These are phyloP conservation scores for Cocos nucifera DNA, from an alignment of 176 grass and related monocot species.

Conservation along the genomic window DNA sequence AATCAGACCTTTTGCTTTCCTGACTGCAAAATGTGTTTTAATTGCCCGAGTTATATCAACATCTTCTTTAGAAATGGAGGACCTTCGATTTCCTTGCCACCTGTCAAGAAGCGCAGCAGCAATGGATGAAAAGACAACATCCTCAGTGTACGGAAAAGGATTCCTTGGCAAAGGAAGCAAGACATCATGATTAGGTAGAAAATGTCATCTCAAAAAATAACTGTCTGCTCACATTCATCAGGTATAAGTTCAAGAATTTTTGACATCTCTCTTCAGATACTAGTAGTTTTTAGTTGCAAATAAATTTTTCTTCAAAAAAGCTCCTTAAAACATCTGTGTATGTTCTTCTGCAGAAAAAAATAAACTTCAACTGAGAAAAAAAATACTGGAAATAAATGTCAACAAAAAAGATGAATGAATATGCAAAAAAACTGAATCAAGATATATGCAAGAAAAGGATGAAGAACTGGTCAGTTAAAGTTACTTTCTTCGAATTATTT, in stretches of 20 bases:
- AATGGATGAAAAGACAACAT: conserved; percentile 46
- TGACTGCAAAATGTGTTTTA: conserved; percentile 68
- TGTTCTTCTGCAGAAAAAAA: conserved; percentile 43
- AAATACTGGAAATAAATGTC: conserved; percentile 12
- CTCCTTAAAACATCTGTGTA: conserved; percentile 75
- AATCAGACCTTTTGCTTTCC: conserved; percentile 73
- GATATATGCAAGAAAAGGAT: conserved; percentile 81
- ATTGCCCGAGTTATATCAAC: conserved; percentile 62
- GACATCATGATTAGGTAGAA: not conserved
- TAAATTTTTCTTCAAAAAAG: conserved; percentile 73
- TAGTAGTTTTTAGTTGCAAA: conserved; percentile 59
- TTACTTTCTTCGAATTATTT: conserved; percentile 73
- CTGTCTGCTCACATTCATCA: conserved; percentile 57
- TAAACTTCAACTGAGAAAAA: not conserved
- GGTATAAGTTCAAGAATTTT: conserved; percentile 88
- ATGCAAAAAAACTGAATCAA: not conserved
- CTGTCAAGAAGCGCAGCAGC: conserved; percentile 63
- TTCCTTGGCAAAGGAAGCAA: not conserved
- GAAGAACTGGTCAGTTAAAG: conserved; percentile 59
- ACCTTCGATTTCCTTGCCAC: conserved; percentile 77
- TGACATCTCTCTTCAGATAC: conserved; percentile 65
- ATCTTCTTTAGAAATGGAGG: conserved; percentile 79
- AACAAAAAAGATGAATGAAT: conserved; percentile 4
- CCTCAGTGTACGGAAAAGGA: not conserved
- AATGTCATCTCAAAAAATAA: not conserved